A percentile compares a stretch with the other conserved stretches of the same genome.
Evolutionary conservation across 139 green algal species (phyloP).

Genomic region (Mesotaenium endlicherianum): DNA sequence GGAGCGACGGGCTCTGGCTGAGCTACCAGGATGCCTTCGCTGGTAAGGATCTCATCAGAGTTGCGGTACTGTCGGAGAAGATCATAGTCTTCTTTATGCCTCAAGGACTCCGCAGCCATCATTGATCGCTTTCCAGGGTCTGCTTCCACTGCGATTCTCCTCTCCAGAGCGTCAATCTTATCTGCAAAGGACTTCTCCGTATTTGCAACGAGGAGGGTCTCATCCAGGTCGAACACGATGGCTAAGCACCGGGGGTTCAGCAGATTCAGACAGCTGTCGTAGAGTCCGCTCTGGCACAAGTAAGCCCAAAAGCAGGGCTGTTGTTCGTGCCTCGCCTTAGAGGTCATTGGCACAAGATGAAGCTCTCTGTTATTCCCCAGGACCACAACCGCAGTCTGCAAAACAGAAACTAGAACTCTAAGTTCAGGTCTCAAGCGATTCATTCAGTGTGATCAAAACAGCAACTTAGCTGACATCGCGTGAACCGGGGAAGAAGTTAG

Average conservation of each 20-base stretch:
- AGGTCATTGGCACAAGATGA: slow-evolving; percentile 36
- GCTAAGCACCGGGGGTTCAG: slow-evolving; percentile 36
- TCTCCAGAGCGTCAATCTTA: slow-evolving; percentile 26
- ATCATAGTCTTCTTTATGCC: slow-evolving; percentile 18
- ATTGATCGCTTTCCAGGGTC: slow-evolving; percentile 5
- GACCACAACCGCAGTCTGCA: slow-evolving; percentile 36
- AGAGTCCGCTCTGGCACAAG: slow-evolving; percentile 5
- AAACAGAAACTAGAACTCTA: not conserved
- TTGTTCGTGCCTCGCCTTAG: not conserved
- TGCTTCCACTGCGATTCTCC: slow-evolving; percentile 9
- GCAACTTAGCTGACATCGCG: too few relatives aligned
- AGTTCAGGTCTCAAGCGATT: not conserved
- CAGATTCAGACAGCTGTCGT: slow-evolving; percentile 14
- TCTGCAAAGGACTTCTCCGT: slow-evolving; percentile 48
- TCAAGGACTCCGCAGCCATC: slow-evolving; percentile 12
- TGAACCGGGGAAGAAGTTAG: too few relatives aligned
- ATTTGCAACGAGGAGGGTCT: slow-evolving; percentile 47
- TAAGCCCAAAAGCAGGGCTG: slow-evolving; percentile 44
- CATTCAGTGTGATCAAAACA: too few relatives aligned
- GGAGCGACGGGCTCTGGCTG: slow-evolving; percentile 10
- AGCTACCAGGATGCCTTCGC: slow-evolving; percentile 9
- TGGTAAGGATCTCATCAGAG: slow-evolving; percentile 9
- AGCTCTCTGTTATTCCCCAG: slow-evolving; percentile 16
- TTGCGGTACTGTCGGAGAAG: slow-evolving; percentile 33
- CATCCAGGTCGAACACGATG: slow-evolving; percentile 47